These are phyloP conservation scores for Tympanopsis confertula DNA, from an alignment of 2,329 filamentous ascomycete genomes.

Conservation along the genomic window DNA sequence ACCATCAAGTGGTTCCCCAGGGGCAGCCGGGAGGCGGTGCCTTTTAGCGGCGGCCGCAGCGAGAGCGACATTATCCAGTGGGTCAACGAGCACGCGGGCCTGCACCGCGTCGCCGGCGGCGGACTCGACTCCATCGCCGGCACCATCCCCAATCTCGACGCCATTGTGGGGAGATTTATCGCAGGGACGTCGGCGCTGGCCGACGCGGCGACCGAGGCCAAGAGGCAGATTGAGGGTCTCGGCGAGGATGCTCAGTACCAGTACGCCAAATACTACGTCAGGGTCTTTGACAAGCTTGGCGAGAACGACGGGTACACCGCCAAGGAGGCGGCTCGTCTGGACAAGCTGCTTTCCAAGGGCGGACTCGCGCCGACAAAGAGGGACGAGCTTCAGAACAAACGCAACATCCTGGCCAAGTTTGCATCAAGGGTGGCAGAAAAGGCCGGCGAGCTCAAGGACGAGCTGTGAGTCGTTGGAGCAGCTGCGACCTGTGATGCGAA, in stretches of 20 bases:
- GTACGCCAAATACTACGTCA: slow-evolving; percentile 89
- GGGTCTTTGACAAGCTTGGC: slow-evolving; percentile 75
- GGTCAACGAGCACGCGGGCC: slow-evolving; percentile 81
- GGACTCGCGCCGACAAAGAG: slow-evolving; percentile 75
- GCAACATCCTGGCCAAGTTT: slow-evolving; percentile 79
- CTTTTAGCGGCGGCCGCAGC: slow-evolving; percentile 65
- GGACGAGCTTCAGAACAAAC: slow-evolving; percentile 76
- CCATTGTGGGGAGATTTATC: slow-evolving; percentile 62
- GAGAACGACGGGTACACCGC: slow-evolving; percentile 66
- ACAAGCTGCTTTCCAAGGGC: slow-evolving; percentile 74
- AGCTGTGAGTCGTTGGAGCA: too few species aligned
- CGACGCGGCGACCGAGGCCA: slow-evolving; percentile 58
- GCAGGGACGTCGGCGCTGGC: slow-evolving; percentile 45
- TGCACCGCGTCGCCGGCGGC: slow-evolving; percentile 72
- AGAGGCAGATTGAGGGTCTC: slow-evolving; percentile 56
- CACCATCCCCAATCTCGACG: slow-evolving; percentile 69
- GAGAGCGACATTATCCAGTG: slow-evolving; percentile 69
- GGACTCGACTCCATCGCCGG: slow-evolving; percentile 69
- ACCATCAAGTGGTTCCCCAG: slow-evolving; percentile 97
- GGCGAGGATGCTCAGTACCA: slow-evolving; percentile 54
- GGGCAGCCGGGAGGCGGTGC: slow-evolving; percentile 59
- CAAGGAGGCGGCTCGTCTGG: slow-evolving; percentile 76
- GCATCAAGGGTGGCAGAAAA: slow-evolving; percentile 44
- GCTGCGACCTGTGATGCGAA: too few species aligned
- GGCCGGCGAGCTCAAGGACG: slow-evolving; percentile 48